A percentile compares a stretch with the other conserved stretches of the same genome.
These are phyloP conservation scores for Alliaria petiolata DNA, from an alignment of 345 rosid species.

Conservation along the genomic window DNA sequence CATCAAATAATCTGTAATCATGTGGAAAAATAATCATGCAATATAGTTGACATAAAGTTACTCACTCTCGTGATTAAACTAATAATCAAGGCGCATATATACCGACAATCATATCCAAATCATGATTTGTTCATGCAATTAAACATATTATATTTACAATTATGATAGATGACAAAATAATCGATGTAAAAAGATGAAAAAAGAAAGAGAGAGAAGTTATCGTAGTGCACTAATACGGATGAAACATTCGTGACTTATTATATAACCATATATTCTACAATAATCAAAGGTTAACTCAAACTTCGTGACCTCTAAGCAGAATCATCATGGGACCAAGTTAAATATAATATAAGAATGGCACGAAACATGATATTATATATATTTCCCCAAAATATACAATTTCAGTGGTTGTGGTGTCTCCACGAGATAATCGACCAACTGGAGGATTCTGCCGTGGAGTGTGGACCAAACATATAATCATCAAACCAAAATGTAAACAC, in stretches of 20 bases:
- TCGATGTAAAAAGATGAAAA: background rate
- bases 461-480: conserved; percentile 28
- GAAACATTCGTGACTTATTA: background rate
- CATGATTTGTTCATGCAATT: background rate
- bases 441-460: conserved; percentile 1
- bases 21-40: conserved; percentile 6
- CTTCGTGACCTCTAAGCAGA: conserved; percentile 10
- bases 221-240: background rate
- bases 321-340: conserved; percentile 13
- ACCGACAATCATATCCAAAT: conserved; percentile 15
- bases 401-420: conserved; percentile 23
- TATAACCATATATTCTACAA: background rate
- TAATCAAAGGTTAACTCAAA: conserved; percentile 4
- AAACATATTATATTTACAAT: background rate
- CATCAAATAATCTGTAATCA: background rate
- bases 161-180: background rate
- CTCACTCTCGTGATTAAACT: background rate
- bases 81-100: background rate
- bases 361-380: conserved; percentile 6
- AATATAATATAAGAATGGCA: background rate
- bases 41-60: conserved; percentile 7
- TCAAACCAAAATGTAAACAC: conserved; percentile 13
- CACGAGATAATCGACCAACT: conserved; percentile 28
- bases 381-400: background rate
- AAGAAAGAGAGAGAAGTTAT: background rate